Base-by-base conservation (phyloP, 1,284 basidiomycete species). In the Phellopilus nigrolimitatus region DNA sequence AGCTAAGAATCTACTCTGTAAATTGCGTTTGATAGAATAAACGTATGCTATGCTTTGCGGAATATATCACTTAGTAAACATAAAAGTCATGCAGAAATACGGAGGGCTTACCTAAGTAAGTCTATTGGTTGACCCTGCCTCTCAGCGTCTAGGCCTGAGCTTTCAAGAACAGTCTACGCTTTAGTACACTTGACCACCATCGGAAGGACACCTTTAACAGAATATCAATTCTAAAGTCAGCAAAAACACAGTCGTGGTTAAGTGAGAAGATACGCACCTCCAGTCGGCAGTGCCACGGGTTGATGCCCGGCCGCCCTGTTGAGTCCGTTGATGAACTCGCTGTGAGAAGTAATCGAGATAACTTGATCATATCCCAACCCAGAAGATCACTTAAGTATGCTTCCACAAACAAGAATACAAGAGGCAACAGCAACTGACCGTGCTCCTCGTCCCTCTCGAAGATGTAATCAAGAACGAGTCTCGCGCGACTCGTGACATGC, bases 291-390 rank as follows among this genome's bases (percentile, higher is more conserved):
- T 1, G 57, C 33, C 59, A 76, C 81, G n/a, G 54, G 47, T 1
- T 58, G 60, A 9, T 78, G 71, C 7, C 71, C 73, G 44, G 78
- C 64, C 0, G 71, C 69, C 1, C 59, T 64, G 47, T 83, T 59
- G 44, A 84, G 71, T 0, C 72, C 78, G 25, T 75, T 72, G 41
- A 84, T 81, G 47, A 81, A 75, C 2, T 78, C 81, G 10, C 75
- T 70, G 61, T 87, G 84, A 0, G 78, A 74, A 1, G 83, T 84
- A 49, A 87, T 73, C 1, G 82, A 82, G 25, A 88, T 71, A 57
- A 74, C 84, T 84, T 27, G 48, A 13, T 47, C 21, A 6, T n/a
- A 42, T 22, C 17, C 47, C 10, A 36, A 13, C 37, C 28, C 1
- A 39, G 42, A 38, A 17, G 21, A n/a, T 15, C 25, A 6, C n/a